These are phyloP conservation scores for Galerina sulciceps DNA, from an alignment of 768 basidiomycete genomes.

Conservation along the genomic window DNA sequence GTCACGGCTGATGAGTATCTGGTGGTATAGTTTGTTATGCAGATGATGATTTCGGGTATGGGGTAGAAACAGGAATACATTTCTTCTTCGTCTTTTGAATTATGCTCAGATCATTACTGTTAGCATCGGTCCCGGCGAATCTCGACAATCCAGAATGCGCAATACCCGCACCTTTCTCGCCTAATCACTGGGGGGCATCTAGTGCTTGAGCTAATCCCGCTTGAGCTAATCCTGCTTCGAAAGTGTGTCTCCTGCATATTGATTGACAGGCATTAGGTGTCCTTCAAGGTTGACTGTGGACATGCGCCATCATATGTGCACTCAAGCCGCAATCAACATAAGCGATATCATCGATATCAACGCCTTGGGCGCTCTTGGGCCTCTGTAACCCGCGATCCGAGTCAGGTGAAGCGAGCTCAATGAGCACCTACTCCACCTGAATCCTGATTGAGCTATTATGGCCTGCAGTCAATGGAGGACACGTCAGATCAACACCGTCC, in stretches of 20 bases:
- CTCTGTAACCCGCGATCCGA: background rate
- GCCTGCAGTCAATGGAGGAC: background rate
- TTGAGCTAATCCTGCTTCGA: too few relatives aligned
- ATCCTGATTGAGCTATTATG: conserved; percentile 3
- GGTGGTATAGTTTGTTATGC: conserved; percentile 46
- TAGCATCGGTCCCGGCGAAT: background rate
- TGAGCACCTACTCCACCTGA: background rate
- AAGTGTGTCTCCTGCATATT: too few relatives aligned
- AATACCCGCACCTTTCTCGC: too few relatives aligned
- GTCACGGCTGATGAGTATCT: conserved; percentile 59
- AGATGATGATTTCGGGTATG: background rate
- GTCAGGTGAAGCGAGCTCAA: background rate
- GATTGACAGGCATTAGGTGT: too few relatives aligned
- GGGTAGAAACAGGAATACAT: conserved; percentile 7
- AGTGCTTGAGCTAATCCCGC: too few relatives aligned
- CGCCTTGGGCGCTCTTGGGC: too few relatives aligned
- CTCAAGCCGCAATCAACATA: background rate
- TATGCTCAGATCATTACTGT: background rate
- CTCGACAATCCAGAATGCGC: too few relatives aligned
- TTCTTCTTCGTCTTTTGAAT: background rate
- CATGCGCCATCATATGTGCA: background rate
- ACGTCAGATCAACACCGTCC: background rate
- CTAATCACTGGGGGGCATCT: too few relatives aligned
- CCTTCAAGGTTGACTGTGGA: background rate
- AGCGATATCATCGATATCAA: too few relatives aligned